phyloP scores from a whole-genome alignment of 352 stramenopile species.

The Globisporangium radiosum region DNA sequence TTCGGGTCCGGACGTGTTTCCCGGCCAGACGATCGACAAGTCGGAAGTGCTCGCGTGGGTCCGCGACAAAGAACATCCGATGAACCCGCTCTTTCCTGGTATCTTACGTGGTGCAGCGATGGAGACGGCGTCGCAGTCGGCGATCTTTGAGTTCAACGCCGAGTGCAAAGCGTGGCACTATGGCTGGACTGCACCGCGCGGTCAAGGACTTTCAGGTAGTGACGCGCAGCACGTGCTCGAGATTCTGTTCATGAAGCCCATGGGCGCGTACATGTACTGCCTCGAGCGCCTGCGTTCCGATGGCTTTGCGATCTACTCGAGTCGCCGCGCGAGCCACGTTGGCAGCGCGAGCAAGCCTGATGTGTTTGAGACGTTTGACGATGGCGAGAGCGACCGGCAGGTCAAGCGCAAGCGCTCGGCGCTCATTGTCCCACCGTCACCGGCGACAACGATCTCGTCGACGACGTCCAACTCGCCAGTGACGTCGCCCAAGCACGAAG shows the following conservation, averaged over 20 bases:
- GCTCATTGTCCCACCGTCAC: slow-evolving; percentile 15
- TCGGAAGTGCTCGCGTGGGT: slow-evolving; percentile 54
- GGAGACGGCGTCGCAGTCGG: slow-evolving; percentile 70
- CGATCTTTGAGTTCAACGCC: slow-evolving; percentile 86
- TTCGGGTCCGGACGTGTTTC: slow-evolving; percentile 66
- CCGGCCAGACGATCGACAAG: slow-evolving; percentile 73
- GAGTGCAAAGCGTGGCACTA: slow-evolving; percentile 89
- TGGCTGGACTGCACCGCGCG: slow-evolving; percentile 72
- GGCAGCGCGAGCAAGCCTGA: slow-evolving; percentile 34
- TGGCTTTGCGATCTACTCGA: slow-evolving; percentile 76
- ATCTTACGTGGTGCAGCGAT: slow-evolving; percentile 71
- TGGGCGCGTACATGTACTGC: slow-evolving; percentile 78
- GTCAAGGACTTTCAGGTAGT: slow-evolving; percentile 66
- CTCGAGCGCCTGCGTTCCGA: slow-evolving; percentile 73
- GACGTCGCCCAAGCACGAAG: slow-evolving; percentile 31
- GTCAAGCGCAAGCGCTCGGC: slow-evolving; percentile 57
- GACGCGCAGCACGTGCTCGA: slow-evolving; percentile 76
- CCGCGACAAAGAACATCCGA: slow-evolving; percentile 64
- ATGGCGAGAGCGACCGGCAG: slow-evolving; percentile 33
- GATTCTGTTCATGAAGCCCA: slow-evolving; percentile 79
- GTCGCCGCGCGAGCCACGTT: slow-evolving; percentile 51
- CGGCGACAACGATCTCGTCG: slow-evolving; percentile 22
- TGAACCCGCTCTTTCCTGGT: slow-evolving; percentile 72
- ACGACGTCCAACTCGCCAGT: slow-evolving; percentile 26
- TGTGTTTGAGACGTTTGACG: slow-evolving; percentile 40